Conservation (phyloP, 2,329 filamentous ascomycete species). For the Cladophialophora yegresii region DNA sequence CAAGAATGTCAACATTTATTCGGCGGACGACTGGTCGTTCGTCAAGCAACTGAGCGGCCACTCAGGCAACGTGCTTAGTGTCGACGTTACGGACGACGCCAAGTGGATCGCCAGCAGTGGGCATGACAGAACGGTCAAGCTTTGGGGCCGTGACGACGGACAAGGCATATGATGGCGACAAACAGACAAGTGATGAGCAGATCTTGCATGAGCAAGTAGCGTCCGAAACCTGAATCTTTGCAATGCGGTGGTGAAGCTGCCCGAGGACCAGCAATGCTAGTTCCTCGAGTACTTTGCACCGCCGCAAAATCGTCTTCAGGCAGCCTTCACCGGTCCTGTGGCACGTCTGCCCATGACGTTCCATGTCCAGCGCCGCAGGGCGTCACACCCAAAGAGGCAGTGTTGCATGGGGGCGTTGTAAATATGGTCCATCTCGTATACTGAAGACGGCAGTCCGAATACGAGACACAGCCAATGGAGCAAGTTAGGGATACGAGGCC, state of each 20-base stretch:
- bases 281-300: neutral
- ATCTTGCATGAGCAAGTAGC: neutral
- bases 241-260: too few species aligned
- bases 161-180: constrained; percentile 43
- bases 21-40: constrained; percentile 91
- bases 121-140: constrained; percentile 90
- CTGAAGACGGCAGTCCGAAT: neutral
- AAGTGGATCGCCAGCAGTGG: constrained; percentile 94
- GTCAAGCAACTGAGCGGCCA: constrained; percentile 87
- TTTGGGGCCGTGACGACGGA: constrained; percentile 86
- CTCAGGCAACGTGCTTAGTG: constrained; percentile 85
- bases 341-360: neutral
- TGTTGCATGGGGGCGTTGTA: neutral
- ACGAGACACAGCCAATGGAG: neutral
- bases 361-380: too few species aligned
- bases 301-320: neutral
- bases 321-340: neutral
- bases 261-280: neutral
- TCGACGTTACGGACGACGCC: constrained; percentile 81
- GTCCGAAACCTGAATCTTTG: neutral
- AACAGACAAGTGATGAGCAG: neutral
- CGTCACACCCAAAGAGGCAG: neutral
- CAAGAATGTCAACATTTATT: constrained; percentile 92
- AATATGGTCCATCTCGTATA: neutral
- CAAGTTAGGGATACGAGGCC: neutral